phyloP scores from a whole-genome alignment of 1,139 yeast genomes.

The Zygosaccharomyces pseudobailii region DNA sequence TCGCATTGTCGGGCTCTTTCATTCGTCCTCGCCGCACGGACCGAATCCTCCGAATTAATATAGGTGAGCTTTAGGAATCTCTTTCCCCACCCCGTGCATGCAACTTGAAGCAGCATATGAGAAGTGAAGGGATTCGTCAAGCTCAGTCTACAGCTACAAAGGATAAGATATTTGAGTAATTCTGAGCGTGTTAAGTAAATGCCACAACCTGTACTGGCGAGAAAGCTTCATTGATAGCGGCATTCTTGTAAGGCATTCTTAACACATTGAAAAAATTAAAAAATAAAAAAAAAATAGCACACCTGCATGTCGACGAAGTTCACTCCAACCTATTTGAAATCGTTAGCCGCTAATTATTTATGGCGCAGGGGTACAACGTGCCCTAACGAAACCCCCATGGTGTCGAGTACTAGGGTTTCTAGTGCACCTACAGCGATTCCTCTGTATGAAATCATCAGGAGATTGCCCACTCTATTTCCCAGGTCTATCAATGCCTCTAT shows the following conservation, averaged over 20 bases:
- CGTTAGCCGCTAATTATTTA: background rate
- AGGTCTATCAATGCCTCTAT: conserved; percentile 48
- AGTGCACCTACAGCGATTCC: conserved; percentile 32
- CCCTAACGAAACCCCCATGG: background rate
- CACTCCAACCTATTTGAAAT: background rate
- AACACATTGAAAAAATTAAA: background rate
- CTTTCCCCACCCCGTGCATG: background rate
- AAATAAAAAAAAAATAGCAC: background rate
- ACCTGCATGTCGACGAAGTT: background rate
- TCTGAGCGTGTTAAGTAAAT: background rate
- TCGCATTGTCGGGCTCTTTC: background rate
- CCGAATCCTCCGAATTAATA: background rate
- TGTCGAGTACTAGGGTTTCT: conserved; percentile 9
- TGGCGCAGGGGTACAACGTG: background rate
- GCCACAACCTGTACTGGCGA: background rate
- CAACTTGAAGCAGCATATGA: background rate
- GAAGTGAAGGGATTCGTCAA: background rate
- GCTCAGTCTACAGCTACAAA: no score
- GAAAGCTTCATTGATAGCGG: conserved; percentile 3
- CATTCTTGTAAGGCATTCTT: background rate
- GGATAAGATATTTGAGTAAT: background rate
- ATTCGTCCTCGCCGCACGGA: background rate
- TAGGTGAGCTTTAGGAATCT: background rate
- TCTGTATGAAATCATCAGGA: conserved; percentile 19
- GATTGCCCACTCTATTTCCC: conserved; percentile 51